Base-by-base conservation (phyloP, 805 yeast species). In the Candida koratica region DNA sequence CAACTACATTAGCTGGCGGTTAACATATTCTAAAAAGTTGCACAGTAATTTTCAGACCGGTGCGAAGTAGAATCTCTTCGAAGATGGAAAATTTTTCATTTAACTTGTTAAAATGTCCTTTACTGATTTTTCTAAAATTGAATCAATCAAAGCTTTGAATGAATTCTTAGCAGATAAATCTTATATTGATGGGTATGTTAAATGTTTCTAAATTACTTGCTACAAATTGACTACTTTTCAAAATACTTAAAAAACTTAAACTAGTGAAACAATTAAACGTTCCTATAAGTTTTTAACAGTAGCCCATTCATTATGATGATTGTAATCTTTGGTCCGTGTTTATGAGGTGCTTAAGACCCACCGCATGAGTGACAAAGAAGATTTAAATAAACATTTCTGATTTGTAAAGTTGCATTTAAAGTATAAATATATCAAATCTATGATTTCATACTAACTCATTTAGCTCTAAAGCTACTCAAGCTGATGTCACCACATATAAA, bases 321-420 rank as follows among this genome's bases (percentile, higher is more conserved):
- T 70, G 58, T 60, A 56, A 73, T 66, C 71, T 67, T 81, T 84
- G 94, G 94, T 84, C 94, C 94, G 89, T 84, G 94, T 85, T 85
- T 82, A 82, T 78, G 95, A 86, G 84, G 88, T 81, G 86, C 71
- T 68, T 81, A 77, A 84, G 84, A 90, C 82, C 95, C 89, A 81
- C 84, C 80, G 79, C 55, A 81, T 86, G 95, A 85, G 89, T 84
- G 85, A 79, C 79, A 81, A 67, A 70, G 60, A 47, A 56, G 61
- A 55, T 55, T 53, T 52, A 52, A 56, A 58, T 55, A 48, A 45
- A 45, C 31, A 39, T 43, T 43, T 39, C 59, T 55, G 59, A 55
- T 25, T 25, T 28, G 22, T 17, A 16, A 13, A 17, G 20, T 13
- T 19, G n/a, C 13, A 15, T 31, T 17, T 23, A n/a, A 31, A 23